Evolutionary conservation across 768 basidiomycete species (phyloP), one percentile per base, ranked within the genome.

Genomic region (Thelephora ganbajun): DNA sequence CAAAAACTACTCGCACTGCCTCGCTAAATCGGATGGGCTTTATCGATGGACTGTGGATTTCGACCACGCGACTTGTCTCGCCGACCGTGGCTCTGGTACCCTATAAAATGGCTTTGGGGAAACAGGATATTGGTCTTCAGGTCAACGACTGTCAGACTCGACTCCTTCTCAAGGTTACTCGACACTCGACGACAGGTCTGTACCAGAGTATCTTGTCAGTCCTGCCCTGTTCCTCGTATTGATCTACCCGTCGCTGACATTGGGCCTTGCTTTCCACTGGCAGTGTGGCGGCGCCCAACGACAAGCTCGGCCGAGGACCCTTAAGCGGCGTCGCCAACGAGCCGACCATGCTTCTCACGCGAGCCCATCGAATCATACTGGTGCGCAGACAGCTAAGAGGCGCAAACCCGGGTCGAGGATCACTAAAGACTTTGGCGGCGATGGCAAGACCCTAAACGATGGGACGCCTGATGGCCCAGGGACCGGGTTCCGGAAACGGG

Each of bases 281-380:
- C 46, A 87, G 84, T 88, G 86, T 52, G 87, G 88, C 46, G 87
- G 86, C 12, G 85, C 87, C 12, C 83, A 88, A 57, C 65, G 69
- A 4, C 73, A 77, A 37, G 56, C 72, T 4, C 73, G 80, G 3
- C 79, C 81, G n/a, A 66, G 71, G 22, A 63, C 68, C 5, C 54
- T 63, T 13, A 69, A 68, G 18, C 57, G 59, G 11, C 71, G 71
- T 2, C 66, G 71, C 19, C 54, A 57, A 64, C n/a, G n/a, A n/a
- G n/a, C n/a, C n/a, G n/a, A n/a, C n/a, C n/a, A n/a, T n/a, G n/a
- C n/a, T n/a, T n/a, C n/a, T n/a, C n/a, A n/a, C n/a, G n/a, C n/a
- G n/a, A n/a, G n/a, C n/a, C n/a, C n/a, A n/a, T n/a, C n/a, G n/a
- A n/a, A n/a, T 35, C 66, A 71, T 43, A 79, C 77, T 6, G 80